These are phyloP conservation scores for Fragaria ananassa DNA, from an alignment of 306 rosid species.

Conservation along the genomic window DNA sequence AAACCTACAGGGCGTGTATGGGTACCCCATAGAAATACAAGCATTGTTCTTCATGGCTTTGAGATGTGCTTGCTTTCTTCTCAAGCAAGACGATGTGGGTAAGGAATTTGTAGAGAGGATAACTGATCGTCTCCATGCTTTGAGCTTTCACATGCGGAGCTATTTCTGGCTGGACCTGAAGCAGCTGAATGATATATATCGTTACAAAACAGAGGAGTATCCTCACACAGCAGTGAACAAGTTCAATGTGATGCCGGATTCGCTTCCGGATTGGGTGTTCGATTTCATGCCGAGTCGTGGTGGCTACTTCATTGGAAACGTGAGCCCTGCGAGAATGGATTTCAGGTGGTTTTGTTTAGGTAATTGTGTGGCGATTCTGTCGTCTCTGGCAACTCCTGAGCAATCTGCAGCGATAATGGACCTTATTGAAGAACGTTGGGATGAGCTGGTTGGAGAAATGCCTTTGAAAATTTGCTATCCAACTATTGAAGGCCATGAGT, in stretches of 20 bases:
- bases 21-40: slow-evolving; percentile 40
- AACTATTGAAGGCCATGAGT: slow-evolving; percentile 27
- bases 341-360: slow-evolving; percentile 44
- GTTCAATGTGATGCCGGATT: slow-evolving; percentile 42
- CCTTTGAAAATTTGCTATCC: slow-evolving; percentile 40
- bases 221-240: slow-evolving; percentile 42
- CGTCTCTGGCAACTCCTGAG: slow-evolving; percentile 37
- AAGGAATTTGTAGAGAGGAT: slow-evolving; percentile 30
- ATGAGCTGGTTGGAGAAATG: slow-evolving; percentile 39
- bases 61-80: slow-evolving; percentile 28
- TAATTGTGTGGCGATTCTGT: slow-evolving; percentile 35
- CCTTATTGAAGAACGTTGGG: slow-evolving; percentile 38
- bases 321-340: slow-evolving; percentile 43
- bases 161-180: slow-evolving; percentile 38
- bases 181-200: slow-evolving; percentile 38
- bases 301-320: slow-evolving; percentile 41
- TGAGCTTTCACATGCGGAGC: slow-evolving; percentile 33
- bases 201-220: slow-evolving; percentile 46
- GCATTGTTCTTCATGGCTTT: slow-evolving; percentile 39
- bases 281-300: slow-evolving; percentile 40
- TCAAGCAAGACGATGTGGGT: slow-evolving; percentile 29
- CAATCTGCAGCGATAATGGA: slow-evolving; percentile 42
- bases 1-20: slow-evolving; percentile 27
- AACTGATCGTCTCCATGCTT: slow-evolving; percentile 32
- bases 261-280: slow-evolving; percentile 39